These are phyloP conservation scores for Tricholoma flavovirens DNA, from an alignment of 768 basidiomycete species.

Conservation along the genomic window DNA sequence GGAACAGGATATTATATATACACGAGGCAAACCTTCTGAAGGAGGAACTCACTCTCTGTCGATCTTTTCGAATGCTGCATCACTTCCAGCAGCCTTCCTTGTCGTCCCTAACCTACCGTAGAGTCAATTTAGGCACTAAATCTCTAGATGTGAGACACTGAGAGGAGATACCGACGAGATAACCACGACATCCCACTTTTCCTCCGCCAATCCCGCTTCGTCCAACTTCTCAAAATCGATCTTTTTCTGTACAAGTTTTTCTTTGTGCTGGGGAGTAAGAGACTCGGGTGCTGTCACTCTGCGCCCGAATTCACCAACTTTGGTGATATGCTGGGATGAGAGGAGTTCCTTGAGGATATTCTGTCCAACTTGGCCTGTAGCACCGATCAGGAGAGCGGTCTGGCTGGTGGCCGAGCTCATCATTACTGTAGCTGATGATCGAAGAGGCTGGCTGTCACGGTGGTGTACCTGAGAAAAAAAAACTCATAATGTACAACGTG, in stretches of 20 bases:
- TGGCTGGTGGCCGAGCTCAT: not conserved
- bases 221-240: conserved; percentile 67
- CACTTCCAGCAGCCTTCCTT: conserved; percentile 52
- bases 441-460: too few species aligned
- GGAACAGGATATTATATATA: not conserved
- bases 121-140: not conserved
- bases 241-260: conserved; percentile 62
- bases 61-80: conserved; percentile 66
- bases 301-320: conserved; percentile 68
- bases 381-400: conserved; percentile 69
- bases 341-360: conserved; percentile 59
- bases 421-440: too few species aligned
- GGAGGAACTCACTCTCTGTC: conserved; percentile 58
- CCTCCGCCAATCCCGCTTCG: conserved; percentile 42
- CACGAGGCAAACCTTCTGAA: not conserved
- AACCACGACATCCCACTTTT: conserved; percentile 71
- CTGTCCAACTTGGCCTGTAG: conserved; percentile 66
- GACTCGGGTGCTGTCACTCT: conserved; percentile 43
- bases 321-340: conserved; percentile 44
- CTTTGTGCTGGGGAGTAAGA: conserved; percentile 31
- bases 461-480: too few species aligned
- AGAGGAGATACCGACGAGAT: conserved; percentile 46
- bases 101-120: conserved; percentile 67
- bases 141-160: not conserved
- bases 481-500: too few species aligned